phyloP scores from a whole-genome alignment of 1,284 basidiomycete species.

The Melanopsichium pennsylvanicum region DNA sequence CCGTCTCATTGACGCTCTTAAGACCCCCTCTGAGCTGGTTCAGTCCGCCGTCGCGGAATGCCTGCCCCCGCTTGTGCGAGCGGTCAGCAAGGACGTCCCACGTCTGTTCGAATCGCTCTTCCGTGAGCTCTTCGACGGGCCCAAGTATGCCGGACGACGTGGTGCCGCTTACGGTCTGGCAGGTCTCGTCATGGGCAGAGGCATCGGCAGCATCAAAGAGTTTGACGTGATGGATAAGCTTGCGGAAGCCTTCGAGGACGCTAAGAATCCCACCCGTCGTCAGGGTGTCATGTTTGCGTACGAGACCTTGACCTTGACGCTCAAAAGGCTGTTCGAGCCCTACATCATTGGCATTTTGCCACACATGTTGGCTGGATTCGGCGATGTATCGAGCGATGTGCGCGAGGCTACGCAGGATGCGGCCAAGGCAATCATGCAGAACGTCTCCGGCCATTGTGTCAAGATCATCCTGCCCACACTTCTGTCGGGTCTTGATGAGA shows the following conservation, averaged over 20 bases:
- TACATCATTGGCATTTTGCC: conserved; percentile 87
- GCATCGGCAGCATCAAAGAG: conserved; percentile 84
- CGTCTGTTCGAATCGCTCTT: conserved; percentile 75
- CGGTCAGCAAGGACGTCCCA: conserved; percentile 71
- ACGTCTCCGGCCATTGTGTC: conserved; percentile 73
- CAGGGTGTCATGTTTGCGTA: conserved; percentile 96
- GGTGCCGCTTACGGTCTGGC: conserved; percentile 97
- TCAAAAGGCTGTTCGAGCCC: conserved; percentile 91
- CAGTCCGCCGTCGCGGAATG: conserved; percentile 92
- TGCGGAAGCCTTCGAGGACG: conserved; percentile 83
- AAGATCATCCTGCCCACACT: conserved; percentile 92
- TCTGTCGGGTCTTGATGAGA: conserved; percentile 91
- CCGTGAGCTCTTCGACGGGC: conserved; percentile 69
- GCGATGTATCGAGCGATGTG: conserved; percentile 88
- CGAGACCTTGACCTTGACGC: conserved; percentile 80
- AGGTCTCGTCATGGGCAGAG: conserved; percentile 87
- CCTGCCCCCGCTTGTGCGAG: conserved; percentile 82
- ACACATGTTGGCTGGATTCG: conserved; percentile 84
- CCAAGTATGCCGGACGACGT: conserved; percentile 88
- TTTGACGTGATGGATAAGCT: conserved; percentile 81
- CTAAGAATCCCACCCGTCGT: conserved; percentile 82
- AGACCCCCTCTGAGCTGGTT: conserved; percentile 94
- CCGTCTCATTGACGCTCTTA: conserved; percentile 86
- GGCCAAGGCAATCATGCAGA: conserved; percentile 91
- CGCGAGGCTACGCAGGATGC: conserved; percentile 94